phyloP scores from a whole-genome alignment of 192 early-diverging fungal species.

The Coemansia sp. region DNA sequence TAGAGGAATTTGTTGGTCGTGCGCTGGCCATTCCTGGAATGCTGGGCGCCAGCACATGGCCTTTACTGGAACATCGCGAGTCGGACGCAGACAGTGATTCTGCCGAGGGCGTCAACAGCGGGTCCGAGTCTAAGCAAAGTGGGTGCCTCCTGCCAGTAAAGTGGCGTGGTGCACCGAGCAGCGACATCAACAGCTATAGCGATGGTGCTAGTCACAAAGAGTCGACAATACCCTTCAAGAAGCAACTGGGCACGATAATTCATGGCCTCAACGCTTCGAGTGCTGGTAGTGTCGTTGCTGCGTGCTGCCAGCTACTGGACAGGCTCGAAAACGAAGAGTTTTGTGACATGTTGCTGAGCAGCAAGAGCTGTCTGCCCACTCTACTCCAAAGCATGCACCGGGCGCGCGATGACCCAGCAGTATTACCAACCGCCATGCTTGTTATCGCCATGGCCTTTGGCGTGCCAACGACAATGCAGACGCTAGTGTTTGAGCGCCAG shows the following conservation, averaged over 20 bases:
- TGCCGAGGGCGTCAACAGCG: background rate
- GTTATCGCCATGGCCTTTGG: slow-evolving; percentile 30
- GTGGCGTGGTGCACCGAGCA: background rate
- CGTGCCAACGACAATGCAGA: slow-evolving; percentile 29
- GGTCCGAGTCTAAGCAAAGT: background rate
- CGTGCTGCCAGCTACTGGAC: slow-evolving; percentile 21
- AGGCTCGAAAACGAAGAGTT: slow-evolving; percentile 22
- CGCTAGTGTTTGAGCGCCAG: slow-evolving; percentile 45
- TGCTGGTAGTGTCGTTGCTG: background rate
- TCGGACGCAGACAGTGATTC: background rate
- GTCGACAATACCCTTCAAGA: slow-evolving; percentile 21
- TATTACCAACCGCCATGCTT: slow-evolving; percentile 12
- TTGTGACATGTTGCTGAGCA: slow-evolving; percentile 28
- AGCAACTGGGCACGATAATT: slow-evolving; percentile 17
- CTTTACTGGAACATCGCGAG: slow-evolving; percentile 9
- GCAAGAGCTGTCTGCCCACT: slow-evolving; percentile 25
- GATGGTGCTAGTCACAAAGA: background rate
- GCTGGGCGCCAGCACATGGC: slow-evolving; percentile 1
- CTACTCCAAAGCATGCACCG: slow-evolving; percentile 33
- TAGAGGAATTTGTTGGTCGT: slow-evolving; percentile 19
- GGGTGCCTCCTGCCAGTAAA: background rate
- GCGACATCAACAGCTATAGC: background rate
- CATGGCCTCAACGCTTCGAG: slow-evolving; percentile 10
- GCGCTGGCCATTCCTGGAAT: slow-evolving; percentile 10
- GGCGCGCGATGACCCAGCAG: slow-evolving; percentile 15